Percentiles rank a stretch among this genome's conserved stretches.
These are phyloP conservation scores for Lolium multiflorum DNA, from an alignment of 176 grass and related monocot genomes.

Conservation along the genomic window DNA sequence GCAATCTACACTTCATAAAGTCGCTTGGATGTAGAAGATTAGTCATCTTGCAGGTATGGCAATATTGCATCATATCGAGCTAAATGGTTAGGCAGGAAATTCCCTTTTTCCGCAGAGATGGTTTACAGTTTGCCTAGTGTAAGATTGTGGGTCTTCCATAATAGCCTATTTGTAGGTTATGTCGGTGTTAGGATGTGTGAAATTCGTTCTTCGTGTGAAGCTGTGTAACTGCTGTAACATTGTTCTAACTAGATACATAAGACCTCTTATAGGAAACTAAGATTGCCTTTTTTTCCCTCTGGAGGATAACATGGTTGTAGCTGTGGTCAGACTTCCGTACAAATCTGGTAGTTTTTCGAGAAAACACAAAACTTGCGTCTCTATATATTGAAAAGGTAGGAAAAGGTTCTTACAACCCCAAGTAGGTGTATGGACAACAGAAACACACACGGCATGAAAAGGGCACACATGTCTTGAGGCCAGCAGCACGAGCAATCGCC, in stretches of 20 bases:
- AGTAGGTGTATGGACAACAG: too few species aligned
- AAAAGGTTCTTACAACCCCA: too few species aligned
- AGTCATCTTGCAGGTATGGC: slow-evolving; percentile 1
- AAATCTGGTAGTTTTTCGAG: too few species aligned
- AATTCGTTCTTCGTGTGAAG: neutral
- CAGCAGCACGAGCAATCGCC: too few species aligned
- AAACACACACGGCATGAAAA: too few species aligned
- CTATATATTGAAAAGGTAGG: too few species aligned
- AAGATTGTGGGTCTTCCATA: neutral
- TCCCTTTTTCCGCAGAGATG: neutral
- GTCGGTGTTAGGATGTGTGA: neutral
- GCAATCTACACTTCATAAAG: neutral
- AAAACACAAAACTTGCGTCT: too few species aligned
- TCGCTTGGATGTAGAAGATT: neutral
- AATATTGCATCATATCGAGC: neutral
- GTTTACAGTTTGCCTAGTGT: neutral
- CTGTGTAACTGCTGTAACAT: neutral
- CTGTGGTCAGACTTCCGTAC: too few species aligned
- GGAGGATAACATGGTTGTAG: too few species aligned
- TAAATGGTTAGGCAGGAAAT: neutral
- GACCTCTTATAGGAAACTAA: neutral
- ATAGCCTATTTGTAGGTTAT: neutral
- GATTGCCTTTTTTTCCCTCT: too few species aligned
- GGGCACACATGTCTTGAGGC: too few species aligned
- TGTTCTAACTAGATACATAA: neutral